Evolutionary conservation across 2,329 filamentous ascomycete species (phyloP), one percentile per base, ranked within the genome.

Genomic region (Talaromyces sp.): DNA sequence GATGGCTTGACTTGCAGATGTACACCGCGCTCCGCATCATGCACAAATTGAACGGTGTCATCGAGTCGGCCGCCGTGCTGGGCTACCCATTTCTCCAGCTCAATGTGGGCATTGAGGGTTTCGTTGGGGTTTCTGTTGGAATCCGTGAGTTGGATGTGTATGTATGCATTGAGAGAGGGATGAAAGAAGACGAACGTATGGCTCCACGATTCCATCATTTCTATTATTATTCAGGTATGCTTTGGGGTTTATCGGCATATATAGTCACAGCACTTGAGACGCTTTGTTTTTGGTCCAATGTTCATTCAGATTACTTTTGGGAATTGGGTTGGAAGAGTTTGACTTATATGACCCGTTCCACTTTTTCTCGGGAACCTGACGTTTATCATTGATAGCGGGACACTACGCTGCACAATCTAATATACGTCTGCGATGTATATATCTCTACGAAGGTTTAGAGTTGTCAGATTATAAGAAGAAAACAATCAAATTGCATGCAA

Each of bases 1-100:
- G 52, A 72, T 27, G 66, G 67, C 57, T 70, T 73, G 45, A 77
- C 75, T 66, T 77, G 73, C 9, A 78, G 67, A 66, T 78, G 75
- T 3, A 77, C 74, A 31, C 76, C 76, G 16, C 74, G 75, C 8
- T 64, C 66, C 37, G 71, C 71, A 65, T 78, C 75, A 56, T 73
- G 70, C 41, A 74, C 70, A 48, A 78, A 72, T 16, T 73, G 71
- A 6, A 77, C 74, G 60, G 69, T 71, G 31, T 75, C 71, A 50
- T 75, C 71, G 31, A 78, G 68, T 8, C 68, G 68, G 16, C 76
- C 76, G 31, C 74, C 75, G 61, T 78, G 67, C 10, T 63, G 64
- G 48, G 64, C 61, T 48, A 76, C 71, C 76, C 76, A 78, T 60
- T 72, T 56, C n/a, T 75, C 65, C 37, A 78, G 72, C 10, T 70